These are phyloP conservation scores for Pseudogymnoascus sp. DNA, from an alignment of 2,329 filamentous ascomycete species.

Conservation along the genomic window DNA sequence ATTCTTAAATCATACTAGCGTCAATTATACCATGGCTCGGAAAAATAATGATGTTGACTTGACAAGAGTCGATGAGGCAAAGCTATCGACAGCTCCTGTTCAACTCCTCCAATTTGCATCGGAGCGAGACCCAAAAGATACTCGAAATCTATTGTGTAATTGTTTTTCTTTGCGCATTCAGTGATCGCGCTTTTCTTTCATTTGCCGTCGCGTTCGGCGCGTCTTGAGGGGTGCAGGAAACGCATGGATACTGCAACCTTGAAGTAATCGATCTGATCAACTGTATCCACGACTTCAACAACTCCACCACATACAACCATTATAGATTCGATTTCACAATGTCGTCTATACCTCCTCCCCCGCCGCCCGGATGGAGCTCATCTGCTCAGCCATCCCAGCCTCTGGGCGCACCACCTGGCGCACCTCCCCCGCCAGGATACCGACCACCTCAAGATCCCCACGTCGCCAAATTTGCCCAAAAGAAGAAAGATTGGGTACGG, in stretches of 20 bases:
- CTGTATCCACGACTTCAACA: constrained; percentile 10
- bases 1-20: constrained; percentile 1
- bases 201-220: constrained; percentile 15
- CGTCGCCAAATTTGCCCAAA: constrained; percentile 89
- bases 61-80: constrained; percentile 8
- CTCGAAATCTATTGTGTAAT: constrained; percentile 6
- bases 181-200: constrained; percentile 11
- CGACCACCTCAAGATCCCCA: constrained; percentile 72
- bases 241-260: constrained; percentile 5
- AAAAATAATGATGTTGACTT: constrained; percentile 12
- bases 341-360: constrained; percentile 54
- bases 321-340: constrained; percentile 31
- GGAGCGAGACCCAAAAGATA: constrained; percentile 11
- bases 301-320: background rate
- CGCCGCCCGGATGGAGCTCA: constrained; percentile 58
- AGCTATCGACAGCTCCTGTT: constrained; percentile 5
- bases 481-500: constrained; percentile 98
- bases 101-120: background rate
- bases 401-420: constrained; percentile 35
- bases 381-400: constrained; percentile 42
- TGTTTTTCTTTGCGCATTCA: constrained; percentile 9
- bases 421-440: constrained; percentile 77
- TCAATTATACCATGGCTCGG: constrained; percentile 3
- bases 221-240: constrained; percentile 7
- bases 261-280: constrained; percentile 5